A percentile compares a stretch with the other conserved stretches of the same genome.
phyloP scores from a whole-genome alignment of 257 asterid species.

The Solanum medicagineum region DNA sequence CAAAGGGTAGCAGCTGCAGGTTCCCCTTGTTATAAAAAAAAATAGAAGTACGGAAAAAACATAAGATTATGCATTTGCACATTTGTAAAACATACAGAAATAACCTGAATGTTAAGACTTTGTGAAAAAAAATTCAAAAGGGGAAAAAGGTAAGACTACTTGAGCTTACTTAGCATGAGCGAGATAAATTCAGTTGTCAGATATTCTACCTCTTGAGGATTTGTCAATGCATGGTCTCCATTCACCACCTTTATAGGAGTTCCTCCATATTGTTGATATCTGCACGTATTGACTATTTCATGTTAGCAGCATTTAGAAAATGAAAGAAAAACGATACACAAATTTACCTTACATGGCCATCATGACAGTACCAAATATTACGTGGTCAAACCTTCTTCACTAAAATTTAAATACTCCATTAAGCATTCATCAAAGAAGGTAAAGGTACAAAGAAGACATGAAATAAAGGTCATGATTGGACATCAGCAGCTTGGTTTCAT shows the following conservation, averaged over 20 bases:
- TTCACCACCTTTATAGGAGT: conserved; percentile 76
- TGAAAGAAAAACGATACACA: background rate
- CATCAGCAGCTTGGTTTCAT: background rate
- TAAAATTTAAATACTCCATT: background rate
- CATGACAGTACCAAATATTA: background rate
- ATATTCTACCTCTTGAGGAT: conserved; percentile 51
- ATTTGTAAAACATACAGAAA: background rate
- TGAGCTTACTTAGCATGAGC: background rate
- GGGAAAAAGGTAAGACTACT: background rate
- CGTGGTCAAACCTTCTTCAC: background rate
- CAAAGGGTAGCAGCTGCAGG: too few species aligned
- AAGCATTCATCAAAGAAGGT: background rate
- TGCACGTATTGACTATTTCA: conserved; percentile 10
- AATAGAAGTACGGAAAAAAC: background rate
- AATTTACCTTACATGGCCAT: background rate
- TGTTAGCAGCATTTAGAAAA: conserved; percentile 3
- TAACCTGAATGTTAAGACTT: background rate
- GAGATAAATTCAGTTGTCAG: background rate
- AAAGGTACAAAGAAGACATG: background rate
- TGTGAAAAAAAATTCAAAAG: background rate
- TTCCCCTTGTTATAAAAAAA: too few species aligned
- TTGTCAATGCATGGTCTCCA: conserved; percentile 85
- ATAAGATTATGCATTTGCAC: background rate
- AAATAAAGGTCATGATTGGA: background rate
- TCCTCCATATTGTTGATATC: conserved; percentile 91